Evolutionary conservation across 2,329 filamentous ascomycete species (phyloP).

Genomic region (Biscogniauxia marginata): DNA sequence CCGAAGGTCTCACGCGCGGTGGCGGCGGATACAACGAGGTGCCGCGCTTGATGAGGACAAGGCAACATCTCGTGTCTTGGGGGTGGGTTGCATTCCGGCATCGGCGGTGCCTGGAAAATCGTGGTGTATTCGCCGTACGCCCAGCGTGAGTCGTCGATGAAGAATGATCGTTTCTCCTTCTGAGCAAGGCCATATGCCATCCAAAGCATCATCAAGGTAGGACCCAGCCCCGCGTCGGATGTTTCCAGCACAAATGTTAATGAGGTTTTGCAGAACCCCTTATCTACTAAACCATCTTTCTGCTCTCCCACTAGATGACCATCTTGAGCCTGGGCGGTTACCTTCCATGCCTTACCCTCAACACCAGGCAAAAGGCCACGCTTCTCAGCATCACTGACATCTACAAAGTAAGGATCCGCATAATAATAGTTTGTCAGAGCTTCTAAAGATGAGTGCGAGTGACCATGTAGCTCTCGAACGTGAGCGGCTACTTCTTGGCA

Average conservation of each 20-base stretch:
- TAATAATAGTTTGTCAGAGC: conserved; percentile 55
- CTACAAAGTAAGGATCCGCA: conserved; percentile 68
- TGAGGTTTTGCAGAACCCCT: conserved; percentile 63
- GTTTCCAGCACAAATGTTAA: conserved; percentile 79
- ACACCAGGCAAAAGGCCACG: conserved; percentile 58
- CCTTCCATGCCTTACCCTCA: conserved; percentile 40
- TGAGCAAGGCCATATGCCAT: conserved; percentile 77
- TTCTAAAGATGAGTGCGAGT: conserved; percentile 42
- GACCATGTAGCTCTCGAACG: conserved; percentile 51
- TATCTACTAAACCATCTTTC: conserved; percentile 42
- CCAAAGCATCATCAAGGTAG: conserved; percentile 77
- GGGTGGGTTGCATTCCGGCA: conserved; percentile 66
- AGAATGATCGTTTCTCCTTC: conserved; percentile 73
- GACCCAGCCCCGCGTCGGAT: conserved; percentile 72
- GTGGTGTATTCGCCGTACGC: conserved; percentile 73
- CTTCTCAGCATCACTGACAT: conserved; percentile 69
- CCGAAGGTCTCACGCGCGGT: conserved; percentile 67
- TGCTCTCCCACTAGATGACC: conserved; percentile 47
- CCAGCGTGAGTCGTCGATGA: conserved; percentile 82
- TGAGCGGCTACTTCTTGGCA: conserved; percentile 63
- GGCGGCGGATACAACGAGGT: conserved; percentile 70
- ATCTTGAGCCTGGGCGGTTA: conserved; percentile 29
- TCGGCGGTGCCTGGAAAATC: conserved; percentile 68
- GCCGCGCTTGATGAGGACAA: conserved; percentile 72
- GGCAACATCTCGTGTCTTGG: conserved; percentile 75